phyloP scores from a whole-genome alignment of 1,284 basidiomycete genomes.

The Neonothopanus nambi region DNA sequence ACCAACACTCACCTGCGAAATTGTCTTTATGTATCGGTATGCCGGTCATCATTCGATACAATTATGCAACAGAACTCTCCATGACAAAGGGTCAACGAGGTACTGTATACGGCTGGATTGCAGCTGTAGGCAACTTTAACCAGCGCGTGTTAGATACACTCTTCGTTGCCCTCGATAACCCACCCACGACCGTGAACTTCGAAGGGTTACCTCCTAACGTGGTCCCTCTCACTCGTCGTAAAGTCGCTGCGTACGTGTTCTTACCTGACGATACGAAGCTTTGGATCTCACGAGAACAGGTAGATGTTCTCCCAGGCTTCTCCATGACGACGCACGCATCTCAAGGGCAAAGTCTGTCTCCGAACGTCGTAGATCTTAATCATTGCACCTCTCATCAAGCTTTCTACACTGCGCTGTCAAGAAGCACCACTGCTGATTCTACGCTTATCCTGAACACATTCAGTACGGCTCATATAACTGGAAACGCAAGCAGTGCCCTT shows the following conservation, averaged over 20 bases:
- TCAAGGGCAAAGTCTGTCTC: conserved; percentile 36
- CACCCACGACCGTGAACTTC: conserved; percentile 30
- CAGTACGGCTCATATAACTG: conserved; percentile 17
- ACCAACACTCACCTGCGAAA: too few relatives aligned
- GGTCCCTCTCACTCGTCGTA: conserved; percentile 30
- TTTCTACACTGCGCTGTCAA: conserved; percentile 37
- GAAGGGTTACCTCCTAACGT: conserved; percentile 37
- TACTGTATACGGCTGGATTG: conserved; percentile 33
- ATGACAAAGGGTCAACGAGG: conserved; percentile 44
- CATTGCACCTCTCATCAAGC: conserved; percentile 30
- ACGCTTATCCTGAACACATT: conserved; percentile 35
- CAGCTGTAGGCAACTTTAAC: conserved; percentile 11
- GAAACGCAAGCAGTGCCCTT: conserved; percentile 25
- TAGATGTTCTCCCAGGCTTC: conserved; percentile 38
- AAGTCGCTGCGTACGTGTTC: conserved; percentile 19
- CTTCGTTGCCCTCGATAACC: conserved; percentile 30
- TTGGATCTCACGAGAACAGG: conserved; percentile 29
- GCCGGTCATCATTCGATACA: too few relatives aligned
- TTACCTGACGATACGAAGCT: conserved; percentile 28
- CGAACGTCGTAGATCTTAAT: conserved; percentile 34
- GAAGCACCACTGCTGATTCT: conserved; percentile 27
- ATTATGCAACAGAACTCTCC: conserved; percentile 37
- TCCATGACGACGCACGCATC: conserved; percentile 42
- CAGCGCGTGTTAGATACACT: conserved; percentile 3
- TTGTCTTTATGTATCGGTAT: too few relatives aligned